A percentile compares a stretch with the other conserved stretches of the same genome.
Evolutionary conservation across 1,284 basidiomycete genomes (phyloP).

Genomic region (Wallemia ichthyophaga): DNA sequence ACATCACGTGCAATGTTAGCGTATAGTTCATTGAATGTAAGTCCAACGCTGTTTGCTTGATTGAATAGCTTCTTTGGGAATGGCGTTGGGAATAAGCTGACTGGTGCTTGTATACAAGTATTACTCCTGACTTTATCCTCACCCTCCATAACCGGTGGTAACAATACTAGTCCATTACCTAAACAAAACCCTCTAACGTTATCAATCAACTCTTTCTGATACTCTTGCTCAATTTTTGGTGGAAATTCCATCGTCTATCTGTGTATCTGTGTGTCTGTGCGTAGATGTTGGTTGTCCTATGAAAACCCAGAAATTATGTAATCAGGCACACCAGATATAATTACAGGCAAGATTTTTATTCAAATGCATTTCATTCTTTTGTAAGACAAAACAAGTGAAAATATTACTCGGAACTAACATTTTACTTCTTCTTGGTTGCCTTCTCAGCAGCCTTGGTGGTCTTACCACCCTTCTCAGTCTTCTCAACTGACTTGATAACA

Average conservation of each 20-base stretch:
- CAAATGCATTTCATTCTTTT: neutral
- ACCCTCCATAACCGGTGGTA: slow-evolving; percentile 5
- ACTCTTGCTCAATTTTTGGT: neutral
- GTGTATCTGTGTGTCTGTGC: too few relatives aligned
- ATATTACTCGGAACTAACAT: slow-evolving; percentile 4
- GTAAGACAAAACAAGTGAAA: neutral
- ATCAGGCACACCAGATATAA: too few relatives aligned
- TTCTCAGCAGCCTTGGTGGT: slow-evolving; percentile 84
- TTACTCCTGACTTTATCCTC: slow-evolving; percentile 19
- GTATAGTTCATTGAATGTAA: slow-evolving; percentile 57
- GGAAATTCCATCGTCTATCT: neutral
- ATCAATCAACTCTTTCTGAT: neutral
- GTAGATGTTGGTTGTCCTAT: too few relatives aligned
- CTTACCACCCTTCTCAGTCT: slow-evolving; percentile 58
- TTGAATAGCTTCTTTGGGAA: slow-evolving; percentile 46
- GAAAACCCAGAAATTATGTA: too few relatives aligned
- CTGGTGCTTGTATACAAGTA: slow-evolving; percentile 57
- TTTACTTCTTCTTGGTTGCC: slow-evolving; percentile 84
- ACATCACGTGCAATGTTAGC: slow-evolving; percentile 50
- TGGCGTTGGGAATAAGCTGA: slow-evolving; percentile 61
- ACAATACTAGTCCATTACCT: neutral
- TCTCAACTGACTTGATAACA: slow-evolving; percentile 86
- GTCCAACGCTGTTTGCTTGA: slow-evolving; percentile 36
- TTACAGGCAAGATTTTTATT: too few relatives aligned
- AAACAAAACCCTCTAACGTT: neutral